Base-by-base conservation (phyloP, 352 stramenopile genomes). In the Globisporangium okanoganense region DNA sequence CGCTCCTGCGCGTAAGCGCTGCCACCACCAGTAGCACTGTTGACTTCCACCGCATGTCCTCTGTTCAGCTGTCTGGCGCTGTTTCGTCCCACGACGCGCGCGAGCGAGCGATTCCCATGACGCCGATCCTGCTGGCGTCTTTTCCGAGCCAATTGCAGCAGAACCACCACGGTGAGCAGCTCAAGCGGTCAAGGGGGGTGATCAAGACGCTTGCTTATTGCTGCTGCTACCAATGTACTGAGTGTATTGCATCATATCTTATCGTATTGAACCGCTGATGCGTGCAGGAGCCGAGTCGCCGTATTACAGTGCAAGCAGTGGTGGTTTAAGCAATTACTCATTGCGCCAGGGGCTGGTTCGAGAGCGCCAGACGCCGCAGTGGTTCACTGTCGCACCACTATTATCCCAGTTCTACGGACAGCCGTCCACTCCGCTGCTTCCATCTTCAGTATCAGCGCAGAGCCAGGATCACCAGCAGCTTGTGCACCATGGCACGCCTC, bases 361-460 rank as follows among this genome's bases (percentile, higher is more conserved):
- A n/a, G 48, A 45, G 35, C 61, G 49, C 10, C 54, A 61, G 14
- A 31, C 61, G 18, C 45, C 61, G 20, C 61, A 67, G 54, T 67
- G 54, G 61, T 67, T 67, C 38, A 56, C 53, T 1, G 54, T 45
- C 18, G 61, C 61, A 7, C 53, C 61, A n/a, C 36, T 67, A 27
- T 36, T 62, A 16, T 58, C 61, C 16, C 61, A 62, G 25, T 62
- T 62, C 36, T 58, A 67, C 45, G 31, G 44, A 36, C 44, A 58
- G 44, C 18, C 61, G 5, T 8, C 25, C 3, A 22, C 24, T 0
- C 18, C 54, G n/a, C 41, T 38, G 33, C 51, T 38, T 27, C 35
- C 25, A 55, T 29, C 50, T 4, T 0, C 35, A 55, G 13, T 27
- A 14, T 29, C 56, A 9, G 25, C 55, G 14, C 53, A 59, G 24